phyloP scores from a whole-genome alignment of 306 rosid species.

The Prunus armeniaca region DNA sequence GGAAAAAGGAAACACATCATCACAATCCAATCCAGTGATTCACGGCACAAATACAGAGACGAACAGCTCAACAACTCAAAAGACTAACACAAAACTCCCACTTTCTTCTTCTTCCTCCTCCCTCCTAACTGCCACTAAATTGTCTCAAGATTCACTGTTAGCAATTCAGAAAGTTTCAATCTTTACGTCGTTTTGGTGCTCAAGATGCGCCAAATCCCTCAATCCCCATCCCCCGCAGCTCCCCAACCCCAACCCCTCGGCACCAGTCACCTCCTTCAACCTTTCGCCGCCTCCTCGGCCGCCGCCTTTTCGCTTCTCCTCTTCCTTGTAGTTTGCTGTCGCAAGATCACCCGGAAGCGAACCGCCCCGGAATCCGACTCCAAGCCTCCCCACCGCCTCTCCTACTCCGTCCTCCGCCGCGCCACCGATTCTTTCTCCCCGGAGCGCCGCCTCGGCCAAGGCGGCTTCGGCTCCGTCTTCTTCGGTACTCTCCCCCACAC shows the following conservation, averaged over 20 bases:
- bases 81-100: neutral
- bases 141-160: neutral
- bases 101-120: neutral
- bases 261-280: constrained; percentile 23
- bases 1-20: neutral
- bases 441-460: constrained; percentile 69
- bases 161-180: neutral
- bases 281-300: constrained; percentile 32
- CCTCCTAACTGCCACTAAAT: neutral
- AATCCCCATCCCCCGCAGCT: constrained; percentile 28
- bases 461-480: constrained; percentile 91
- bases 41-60: neutral
- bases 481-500: constrained; percentile 48
- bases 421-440: constrained; percentile 80
- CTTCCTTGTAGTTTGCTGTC: constrained; percentile 46
- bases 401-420: constrained; percentile 74
- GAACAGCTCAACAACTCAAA: neutral
- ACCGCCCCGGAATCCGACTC: constrained; percentile 45
- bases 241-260: neutral
- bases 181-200: neutral
- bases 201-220: constrained; percentile 53
- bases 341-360: constrained; percentile 50
- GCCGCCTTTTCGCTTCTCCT: constrained; percentile 49
- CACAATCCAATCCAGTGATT: neutral
- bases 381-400: constrained; percentile 59